Conservation (phyloP, 345 rosid species). For the Eucalyptus grandis region DNA sequence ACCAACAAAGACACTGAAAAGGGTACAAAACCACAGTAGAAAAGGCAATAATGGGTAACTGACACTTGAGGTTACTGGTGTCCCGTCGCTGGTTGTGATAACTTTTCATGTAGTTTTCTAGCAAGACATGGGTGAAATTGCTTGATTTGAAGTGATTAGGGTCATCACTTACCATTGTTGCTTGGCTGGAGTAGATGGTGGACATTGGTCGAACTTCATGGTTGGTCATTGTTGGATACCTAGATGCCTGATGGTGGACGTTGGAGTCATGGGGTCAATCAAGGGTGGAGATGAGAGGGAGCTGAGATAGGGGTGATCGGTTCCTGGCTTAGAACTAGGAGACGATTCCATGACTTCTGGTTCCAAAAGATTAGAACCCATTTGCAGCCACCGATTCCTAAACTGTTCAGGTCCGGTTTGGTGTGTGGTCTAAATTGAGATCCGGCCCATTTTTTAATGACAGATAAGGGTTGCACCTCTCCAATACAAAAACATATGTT, state of each 20-base stretch:
- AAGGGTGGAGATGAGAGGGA: neutral
- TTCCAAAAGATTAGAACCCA: neutral
- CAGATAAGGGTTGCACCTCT: neutral
- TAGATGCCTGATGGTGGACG: neutral
- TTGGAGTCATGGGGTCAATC: neutral
- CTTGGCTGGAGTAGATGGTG: neutral
- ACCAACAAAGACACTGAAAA: neutral
- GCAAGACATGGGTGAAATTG: neutral
- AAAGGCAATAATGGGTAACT: neutral
- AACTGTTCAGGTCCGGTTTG: neutral
- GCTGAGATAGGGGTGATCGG: neutral
- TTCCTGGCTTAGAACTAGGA: neutral
- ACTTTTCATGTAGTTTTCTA: neutral
- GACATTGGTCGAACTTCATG: neutral
- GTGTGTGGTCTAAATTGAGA: neutral
- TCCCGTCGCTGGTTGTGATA: neutral
- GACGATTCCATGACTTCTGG: neutral
- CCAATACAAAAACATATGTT: neutral
- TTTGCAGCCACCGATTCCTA: neutral
- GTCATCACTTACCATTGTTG: neutral
- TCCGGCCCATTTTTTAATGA: neutral
- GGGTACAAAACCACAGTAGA: neutral
- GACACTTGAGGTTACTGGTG: neutral
- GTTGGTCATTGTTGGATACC: neutral
- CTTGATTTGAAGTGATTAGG: neutral